Evolutionary conservation across 495 filamentous ascomycete species (phyloP).

Genomic region (Hyaloscypha hepaticicola): DNA sequence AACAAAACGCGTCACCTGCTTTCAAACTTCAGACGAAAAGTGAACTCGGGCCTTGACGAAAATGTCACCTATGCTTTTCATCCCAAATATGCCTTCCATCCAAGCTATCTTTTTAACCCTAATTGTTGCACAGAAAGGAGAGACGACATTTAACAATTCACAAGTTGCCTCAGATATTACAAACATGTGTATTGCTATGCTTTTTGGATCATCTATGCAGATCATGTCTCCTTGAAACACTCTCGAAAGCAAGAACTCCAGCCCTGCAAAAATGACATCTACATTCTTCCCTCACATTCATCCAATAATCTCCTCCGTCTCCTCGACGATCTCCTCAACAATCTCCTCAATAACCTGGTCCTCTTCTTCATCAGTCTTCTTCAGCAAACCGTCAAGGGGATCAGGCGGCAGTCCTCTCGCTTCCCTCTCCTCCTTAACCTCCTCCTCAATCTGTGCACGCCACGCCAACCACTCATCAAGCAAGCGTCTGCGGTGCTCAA

Average conservation of each 20-base stretch:
- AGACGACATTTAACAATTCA: too few species aligned
- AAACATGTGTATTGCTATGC: constrained; percentile 1
- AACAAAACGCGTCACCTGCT: too few species aligned
- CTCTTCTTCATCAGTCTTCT: constrained; percentile 56
- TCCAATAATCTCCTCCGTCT: constrained; percentile 76
- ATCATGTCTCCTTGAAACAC: neutral
- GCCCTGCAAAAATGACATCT: neutral
- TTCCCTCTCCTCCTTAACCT: constrained; percentile 69
- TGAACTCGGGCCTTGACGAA: too few species aligned
- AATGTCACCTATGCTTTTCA: too few species aligned
- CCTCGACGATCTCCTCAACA: constrained; percentile 91
- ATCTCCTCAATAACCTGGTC: constrained; percentile 81
- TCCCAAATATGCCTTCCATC: too few species aligned
- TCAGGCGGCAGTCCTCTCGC: constrained; percentile 65
- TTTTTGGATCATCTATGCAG: constrained; percentile 13
- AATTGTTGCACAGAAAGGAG: too few species aligned
- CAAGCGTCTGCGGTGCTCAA: constrained; percentile 78
- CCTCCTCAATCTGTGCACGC: constrained; percentile 70
- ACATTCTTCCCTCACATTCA: neutral
- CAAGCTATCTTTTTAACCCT: too few species aligned
- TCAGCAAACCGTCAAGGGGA: constrained; percentile 55
- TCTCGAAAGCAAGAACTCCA: neutral
- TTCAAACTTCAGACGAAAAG: too few species aligned
- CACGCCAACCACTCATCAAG: constrained; percentile 90
- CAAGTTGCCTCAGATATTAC: too few species aligned